Base-by-base conservation (phyloP, 305 asterid genomes). In the Coffea humblotiana region DNA sequence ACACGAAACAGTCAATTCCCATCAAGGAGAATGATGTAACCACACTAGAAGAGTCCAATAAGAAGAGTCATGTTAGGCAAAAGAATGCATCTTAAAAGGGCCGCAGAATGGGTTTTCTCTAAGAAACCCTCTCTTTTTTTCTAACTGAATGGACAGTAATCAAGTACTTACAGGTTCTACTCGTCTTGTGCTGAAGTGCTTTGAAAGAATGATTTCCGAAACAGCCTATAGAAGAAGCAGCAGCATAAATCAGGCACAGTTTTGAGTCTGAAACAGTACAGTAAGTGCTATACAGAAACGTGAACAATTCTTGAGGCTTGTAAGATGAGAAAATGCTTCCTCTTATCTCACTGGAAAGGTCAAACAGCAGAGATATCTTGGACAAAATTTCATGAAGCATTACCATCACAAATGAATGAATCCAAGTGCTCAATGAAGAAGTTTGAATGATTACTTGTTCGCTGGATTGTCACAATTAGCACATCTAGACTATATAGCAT, bases 151-250 rank as follows among this genome's bases (percentile, higher is more conserved):
- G 18, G 32, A 70, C 52, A 19, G n/a, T 32, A 47, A 66, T 25
- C 56, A 54, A 48, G 65, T 70, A 87, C 99, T 89, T 78, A 93
- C 97, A 82, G 97, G 92, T 86, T 91, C 81, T 76, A 87, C 86
- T 80, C 81, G 85, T 84, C 77, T 90, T 60, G 78, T 82, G 82
- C 86, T 83, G 86, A 91, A 92, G 88, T 93, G 89, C 82, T 83
- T 91, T 60, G 84, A 79, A 85, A 89, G 70, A 81, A 93, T 87
- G 84, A 90, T 92, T 77, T 90, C 97, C 64, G 97, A 86, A 61
- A 93, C 92, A 0, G 93, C 97, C 99, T 95, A 88, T 86, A 83
- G 49, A 47, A 77, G 82, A 82, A 82, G 72, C 49, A 81, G 74
- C 49, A 81, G 68, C 60, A 80, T 51, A 48, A 77, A 72, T 48